phyloP scores from a whole-genome alignment of 306 rosid species.

The Canavalia ensiformis region DNA sequence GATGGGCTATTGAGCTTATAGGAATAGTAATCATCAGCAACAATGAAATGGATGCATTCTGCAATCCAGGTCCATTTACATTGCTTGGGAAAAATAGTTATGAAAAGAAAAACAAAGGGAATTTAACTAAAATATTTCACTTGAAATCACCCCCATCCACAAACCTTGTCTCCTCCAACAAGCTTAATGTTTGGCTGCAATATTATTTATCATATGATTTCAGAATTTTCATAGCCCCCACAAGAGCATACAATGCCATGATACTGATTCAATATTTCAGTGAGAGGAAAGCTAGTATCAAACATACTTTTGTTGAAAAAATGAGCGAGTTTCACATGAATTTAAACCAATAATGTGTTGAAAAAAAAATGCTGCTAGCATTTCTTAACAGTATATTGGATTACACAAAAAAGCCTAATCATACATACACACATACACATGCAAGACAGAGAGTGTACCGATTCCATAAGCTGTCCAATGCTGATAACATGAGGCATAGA shows the following conservation, averaged over 20 bases:
- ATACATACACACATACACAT: background rate
- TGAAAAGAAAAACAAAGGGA: background rate
- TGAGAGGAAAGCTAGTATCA: background rate
- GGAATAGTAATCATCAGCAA: conserved; percentile 6
- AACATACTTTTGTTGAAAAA: background rate
- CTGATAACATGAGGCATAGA: conserved; percentile 73
- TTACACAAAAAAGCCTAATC: background rate
- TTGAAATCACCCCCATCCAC: background rate
- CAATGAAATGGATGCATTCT: background rate
- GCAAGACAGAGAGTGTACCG: conserved; percentile 59
- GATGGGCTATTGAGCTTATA: conserved; percentile 11
- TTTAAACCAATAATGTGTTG: background rate
- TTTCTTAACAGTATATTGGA: background rate
- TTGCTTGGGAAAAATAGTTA: conserved; percentile 27
- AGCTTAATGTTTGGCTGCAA: background rate
- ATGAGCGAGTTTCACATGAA: background rate
- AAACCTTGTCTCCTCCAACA: background rate
- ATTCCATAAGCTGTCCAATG: conserved; percentile 93
- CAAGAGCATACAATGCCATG: background rate
- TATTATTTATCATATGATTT: background rate
- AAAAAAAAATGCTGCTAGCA: background rate
- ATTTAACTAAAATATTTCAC: background rate
- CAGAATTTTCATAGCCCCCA: conserved; percentile 4
- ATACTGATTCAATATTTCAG: background rate
- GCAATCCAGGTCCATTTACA: background rate